Base-by-base conservation (phyloP, 305 asterid species). In the Fraxinus nigra region DNA sequence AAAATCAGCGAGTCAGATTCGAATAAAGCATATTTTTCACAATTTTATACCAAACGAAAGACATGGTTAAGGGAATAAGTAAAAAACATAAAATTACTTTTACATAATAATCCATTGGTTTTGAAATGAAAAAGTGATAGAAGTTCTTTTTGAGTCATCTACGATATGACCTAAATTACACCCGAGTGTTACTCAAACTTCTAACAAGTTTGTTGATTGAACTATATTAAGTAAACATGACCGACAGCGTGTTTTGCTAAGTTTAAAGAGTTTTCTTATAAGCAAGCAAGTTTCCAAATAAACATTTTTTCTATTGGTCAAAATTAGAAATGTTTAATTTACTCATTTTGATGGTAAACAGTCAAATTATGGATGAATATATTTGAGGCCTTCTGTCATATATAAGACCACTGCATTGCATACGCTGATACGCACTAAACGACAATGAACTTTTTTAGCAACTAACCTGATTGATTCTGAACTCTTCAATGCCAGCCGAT, bases 401-500 rank as follows among this genome's bases (percentile, higher is more conserved):
- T 59, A 20, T 65, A 65, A 65, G 72, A 26, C 16, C n/a, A 65
- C 34, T 26, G 35, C 72, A 24, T 65, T 65, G 72, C 11, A 61
- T 18, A 18, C 26, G 26, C 26, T 24, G 26, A 24, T 24, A 24
- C 11, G 9, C 28, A 56, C 65, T 56, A 18, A 56, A 56, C 26
- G 28, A 18, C 65, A 5, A 2, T 18, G 65, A 56, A 56, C 65
- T 56, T 69, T 69, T 10, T 10, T 28, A 56, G 54, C 40, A 85
- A 82, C 88, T 26, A 46, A 95, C 98, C 98, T 93, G 94, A 85
- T 87, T 89, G 85, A 86, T 84, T 82, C 88, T 89, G 84, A 94
- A 76, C 86, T 92, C 94, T 75, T 89, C 93, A 24, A 85, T 3
- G 14, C 75, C 87, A 22, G 90, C 84, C 78, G 91, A 78, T 83